A percentile compares a stretch with the other conserved stretches of the same genome.
Conservation (phyloP, 495 filamentous ascomycete species). For the Hypoxylon cercidicola region DNA sequence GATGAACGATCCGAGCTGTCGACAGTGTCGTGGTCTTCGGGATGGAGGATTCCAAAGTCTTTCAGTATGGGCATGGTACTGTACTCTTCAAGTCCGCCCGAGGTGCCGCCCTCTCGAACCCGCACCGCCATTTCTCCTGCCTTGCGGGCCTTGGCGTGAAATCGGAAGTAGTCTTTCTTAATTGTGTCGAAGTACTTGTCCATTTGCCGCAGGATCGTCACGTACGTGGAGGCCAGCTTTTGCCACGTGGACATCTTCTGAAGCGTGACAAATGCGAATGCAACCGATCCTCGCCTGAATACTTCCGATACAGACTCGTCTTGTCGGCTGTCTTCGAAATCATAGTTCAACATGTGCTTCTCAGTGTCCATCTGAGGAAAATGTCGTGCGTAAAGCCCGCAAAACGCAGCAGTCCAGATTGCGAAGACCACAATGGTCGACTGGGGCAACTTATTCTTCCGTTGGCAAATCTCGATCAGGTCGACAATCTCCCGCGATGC, state of each 20-base stretch:
- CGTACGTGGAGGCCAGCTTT: constrained; percentile 77
- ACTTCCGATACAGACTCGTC: constrained; percentile 46
- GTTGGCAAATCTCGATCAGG: constrained; percentile 75
- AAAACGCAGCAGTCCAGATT: constrained; percentile 81
- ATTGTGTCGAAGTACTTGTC: constrained; percentile 73
- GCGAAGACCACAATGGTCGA: constrained; percentile 84
- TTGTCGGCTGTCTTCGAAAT: constrained; percentile 40
- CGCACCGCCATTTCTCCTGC: constrained; percentile 45
- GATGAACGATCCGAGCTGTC: constrained; percentile 42
- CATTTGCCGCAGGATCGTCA: constrained; percentile 72
- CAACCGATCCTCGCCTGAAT: constrained; percentile 52
- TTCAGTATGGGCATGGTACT: constrained; percentile 55
- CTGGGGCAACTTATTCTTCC: constrained; percentile 74
- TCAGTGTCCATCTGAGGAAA: constrained; percentile 84
- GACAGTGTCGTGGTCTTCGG: constrained; percentile 45
- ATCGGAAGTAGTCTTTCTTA: constrained; percentile 65
- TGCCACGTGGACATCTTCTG: constrained; percentile 71
- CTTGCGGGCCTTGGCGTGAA: constrained; percentile 40
- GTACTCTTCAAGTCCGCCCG: constrained; percentile 79
- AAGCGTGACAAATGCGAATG: constrained; percentile 54
- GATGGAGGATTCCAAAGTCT: constrained; percentile 54
- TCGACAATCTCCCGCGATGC: constrained; percentile 80
- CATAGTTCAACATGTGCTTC: constrained; percentile 63
- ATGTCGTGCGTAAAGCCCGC: constrained; percentile 74
- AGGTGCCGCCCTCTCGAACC: constrained; percentile 61